These are phyloP conservation scores for Spergularia azorica DNA, from an alignment of 179 eudicot genomes.

Conservation along the genomic window DNA sequence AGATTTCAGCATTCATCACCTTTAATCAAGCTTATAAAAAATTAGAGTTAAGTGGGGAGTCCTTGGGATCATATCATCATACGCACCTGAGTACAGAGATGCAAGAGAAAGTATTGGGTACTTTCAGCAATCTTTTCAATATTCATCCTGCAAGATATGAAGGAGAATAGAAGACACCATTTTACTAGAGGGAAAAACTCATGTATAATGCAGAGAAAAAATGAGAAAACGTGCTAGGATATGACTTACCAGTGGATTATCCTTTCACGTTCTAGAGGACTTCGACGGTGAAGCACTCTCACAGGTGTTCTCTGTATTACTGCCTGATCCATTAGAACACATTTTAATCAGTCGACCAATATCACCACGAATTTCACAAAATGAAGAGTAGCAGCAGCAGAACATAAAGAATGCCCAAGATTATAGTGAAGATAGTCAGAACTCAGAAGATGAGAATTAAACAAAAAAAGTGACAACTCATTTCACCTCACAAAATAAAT, in stretches of 20 bases:
- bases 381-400: not conserved
- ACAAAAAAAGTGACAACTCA: not conserved
- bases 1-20: not conserved
- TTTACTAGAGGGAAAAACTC: slow-evolving; percentile 2
- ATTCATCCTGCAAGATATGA: slow-evolving; percentile 64
- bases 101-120: slow-evolving; percentile 79
- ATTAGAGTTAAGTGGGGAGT: not conserved
- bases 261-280: slow-evolving; percentile 91
- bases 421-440: not conserved
- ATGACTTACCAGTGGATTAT: slow-evolving; percentile 75
- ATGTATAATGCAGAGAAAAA: not conserved
- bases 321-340: slow-evolving; percentile 44
- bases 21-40: not conserved
- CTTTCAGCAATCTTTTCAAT: slow-evolving; percentile 79
- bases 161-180: not conserved
- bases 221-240: not conserved
- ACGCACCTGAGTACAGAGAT: slow-evolving; percentile 93
- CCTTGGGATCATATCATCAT: slow-evolving; percentile 5
- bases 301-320: slow-evolving; percentile 86
- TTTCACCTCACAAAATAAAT: too few relatives aligned
- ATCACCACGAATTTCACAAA: slow-evolving; percentile 2
- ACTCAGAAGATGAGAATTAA: not conserved
- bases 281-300: slow-evolving; percentile 97
- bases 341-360: slow-evolving; percentile 12
- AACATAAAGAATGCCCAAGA: not conserved